Percentiles rank a stretch among this genome's conserved stretches.
Conservation (phyloP, 1,139 yeast genomes). For the Yamadazyma membranifaciens region DNA sequence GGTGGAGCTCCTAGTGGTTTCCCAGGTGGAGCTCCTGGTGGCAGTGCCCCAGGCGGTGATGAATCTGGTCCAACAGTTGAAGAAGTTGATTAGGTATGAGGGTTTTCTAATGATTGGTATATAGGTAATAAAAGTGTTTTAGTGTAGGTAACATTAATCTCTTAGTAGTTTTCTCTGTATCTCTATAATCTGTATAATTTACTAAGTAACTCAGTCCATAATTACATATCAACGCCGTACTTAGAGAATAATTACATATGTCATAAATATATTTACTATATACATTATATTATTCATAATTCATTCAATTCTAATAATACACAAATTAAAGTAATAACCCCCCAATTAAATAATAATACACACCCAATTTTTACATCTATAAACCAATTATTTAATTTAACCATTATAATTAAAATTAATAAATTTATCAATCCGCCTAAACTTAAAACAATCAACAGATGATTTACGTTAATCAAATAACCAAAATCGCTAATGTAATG, state of each 20-base stretch:
- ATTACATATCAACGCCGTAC: no score
- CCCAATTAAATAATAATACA: slow-evolving; percentile 56
- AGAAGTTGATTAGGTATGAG: slow-evolving; percentile 56
- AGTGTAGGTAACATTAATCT: no score
- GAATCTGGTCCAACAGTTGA: slow-evolving; percentile 79
- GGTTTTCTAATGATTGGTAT: background rate
- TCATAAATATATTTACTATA: background rate
- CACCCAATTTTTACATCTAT: slow-evolving; percentile 59
- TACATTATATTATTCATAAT: background rate
- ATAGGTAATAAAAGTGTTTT: background rate
- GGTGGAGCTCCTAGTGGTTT: slow-evolving; percentile 41
- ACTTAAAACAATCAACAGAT: slow-evolving; percentile 49
- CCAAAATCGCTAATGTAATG: slow-evolving; percentile 11
- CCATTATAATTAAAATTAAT: slow-evolving; percentile 47
- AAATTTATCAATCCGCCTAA: slow-evolving; percentile 54
- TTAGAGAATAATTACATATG: no score
- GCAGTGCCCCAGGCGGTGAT: slow-evolving; percentile 21
- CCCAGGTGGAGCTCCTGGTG: slow-evolving; percentile 38
- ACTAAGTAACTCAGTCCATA: no score
- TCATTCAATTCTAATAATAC: slow-evolving; percentile 7
- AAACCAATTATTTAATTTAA: slow-evolving; percentile 67
- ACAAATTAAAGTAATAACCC: slow-evolving; percentile 44
- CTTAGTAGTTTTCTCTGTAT: no score
- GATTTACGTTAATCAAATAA: slow-evolving; percentile 33
- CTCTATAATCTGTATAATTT: no score